Conservation (phyloP, 495 filamentous ascomycete species). For the Penicillium pancosmium region DNA sequence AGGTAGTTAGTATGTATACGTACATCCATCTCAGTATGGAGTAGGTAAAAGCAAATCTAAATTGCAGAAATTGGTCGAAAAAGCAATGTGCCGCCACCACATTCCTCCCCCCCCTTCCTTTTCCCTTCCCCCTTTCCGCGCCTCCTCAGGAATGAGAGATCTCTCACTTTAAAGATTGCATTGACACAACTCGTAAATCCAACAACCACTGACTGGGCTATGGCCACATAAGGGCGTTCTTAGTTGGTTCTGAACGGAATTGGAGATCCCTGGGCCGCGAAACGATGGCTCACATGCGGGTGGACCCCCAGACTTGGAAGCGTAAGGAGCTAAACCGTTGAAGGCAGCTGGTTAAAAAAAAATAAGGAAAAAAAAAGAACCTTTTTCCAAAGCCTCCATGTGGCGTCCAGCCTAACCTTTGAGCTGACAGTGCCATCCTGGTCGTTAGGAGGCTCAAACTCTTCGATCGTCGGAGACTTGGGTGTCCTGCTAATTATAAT, state of each 20-base stretch:
- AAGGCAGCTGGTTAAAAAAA: slow-evolving; percentile 19
- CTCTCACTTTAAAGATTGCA: neutral
- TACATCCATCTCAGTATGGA: neutral
- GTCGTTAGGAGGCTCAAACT: slow-evolving; percentile 30
- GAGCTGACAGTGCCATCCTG: slow-evolving; percentile 18
- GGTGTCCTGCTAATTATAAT: slow-evolving; percentile 13
- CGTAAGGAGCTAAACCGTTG: slow-evolving; percentile 19
- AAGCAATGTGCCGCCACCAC: neutral
- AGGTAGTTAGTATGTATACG: neutral
- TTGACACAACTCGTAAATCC: neutral
- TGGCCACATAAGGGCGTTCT: neutral
- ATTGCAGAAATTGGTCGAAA: neutral
- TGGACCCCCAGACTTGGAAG: slow-evolving; percentile 11
- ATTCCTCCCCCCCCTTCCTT: neutral
- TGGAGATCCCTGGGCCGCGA: slow-evolving; percentile 15
- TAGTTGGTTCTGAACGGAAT: slow-evolving; percentile 1
- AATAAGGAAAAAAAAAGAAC: neutral
- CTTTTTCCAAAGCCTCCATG: neutral
- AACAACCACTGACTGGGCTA: neutral
- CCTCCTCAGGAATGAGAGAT: neutral
- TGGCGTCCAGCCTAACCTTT: slow-evolving; percentile 10
- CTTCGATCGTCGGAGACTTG: slow-evolving; percentile 20
- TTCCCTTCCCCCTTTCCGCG: neutral
- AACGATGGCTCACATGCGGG: slow-evolving; percentile 20
- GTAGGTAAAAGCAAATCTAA: neutral